A percentile compares a stretch with the other conserved stretches of the same genome.
phyloP scores from a whole-genome alignment of 352 stramenopile species.

The Pelagophyceae sp. region DNA sequence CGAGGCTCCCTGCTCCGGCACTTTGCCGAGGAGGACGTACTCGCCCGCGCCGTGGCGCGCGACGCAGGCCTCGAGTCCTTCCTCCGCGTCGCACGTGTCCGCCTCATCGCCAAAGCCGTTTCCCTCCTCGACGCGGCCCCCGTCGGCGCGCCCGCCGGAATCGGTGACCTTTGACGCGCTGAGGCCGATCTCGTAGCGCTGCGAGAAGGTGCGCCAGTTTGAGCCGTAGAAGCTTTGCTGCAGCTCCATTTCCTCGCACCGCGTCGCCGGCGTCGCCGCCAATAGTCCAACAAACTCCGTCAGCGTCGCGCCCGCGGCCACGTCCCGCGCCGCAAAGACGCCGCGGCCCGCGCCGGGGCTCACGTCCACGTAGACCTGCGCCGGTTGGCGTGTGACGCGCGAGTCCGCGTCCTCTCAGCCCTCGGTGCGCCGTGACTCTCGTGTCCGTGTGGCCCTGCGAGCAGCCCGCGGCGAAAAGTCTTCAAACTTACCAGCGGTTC shows the following conservation, averaged over 20 bases:
- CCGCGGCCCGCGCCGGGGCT: background rate
- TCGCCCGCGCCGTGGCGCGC: background rate
- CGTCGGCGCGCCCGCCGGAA: background rate
- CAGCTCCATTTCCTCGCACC: conserved; percentile 13
- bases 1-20: background rate
- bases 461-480: too few species aligned
- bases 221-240: conserved; percentile 11
- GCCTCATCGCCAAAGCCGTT: background rate
- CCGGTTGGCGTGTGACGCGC: too few species aligned
- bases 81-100: conserved; percentile 4
- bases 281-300: conserved; percentile 3
- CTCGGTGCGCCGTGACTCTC: too few species aligned
- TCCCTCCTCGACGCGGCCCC: background rate
- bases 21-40: conserved; percentile 9
- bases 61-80: background rate
- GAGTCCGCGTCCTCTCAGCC: too few species aligned
- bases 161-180: background rate
- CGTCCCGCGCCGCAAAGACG: background rate
- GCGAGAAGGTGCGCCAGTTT: conserved; percentile 1
- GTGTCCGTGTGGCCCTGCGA: too few species aligned
- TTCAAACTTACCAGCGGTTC: too few species aligned
- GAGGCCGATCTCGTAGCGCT: conserved; percentile 20
- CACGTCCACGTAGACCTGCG: background rate
- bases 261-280: background rate
- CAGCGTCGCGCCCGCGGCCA: conserved; percentile 4